Base-by-base conservation (phyloP, 2,329 filamentous ascomycete genomes). In the Colletotrichum sp. region DNA sequence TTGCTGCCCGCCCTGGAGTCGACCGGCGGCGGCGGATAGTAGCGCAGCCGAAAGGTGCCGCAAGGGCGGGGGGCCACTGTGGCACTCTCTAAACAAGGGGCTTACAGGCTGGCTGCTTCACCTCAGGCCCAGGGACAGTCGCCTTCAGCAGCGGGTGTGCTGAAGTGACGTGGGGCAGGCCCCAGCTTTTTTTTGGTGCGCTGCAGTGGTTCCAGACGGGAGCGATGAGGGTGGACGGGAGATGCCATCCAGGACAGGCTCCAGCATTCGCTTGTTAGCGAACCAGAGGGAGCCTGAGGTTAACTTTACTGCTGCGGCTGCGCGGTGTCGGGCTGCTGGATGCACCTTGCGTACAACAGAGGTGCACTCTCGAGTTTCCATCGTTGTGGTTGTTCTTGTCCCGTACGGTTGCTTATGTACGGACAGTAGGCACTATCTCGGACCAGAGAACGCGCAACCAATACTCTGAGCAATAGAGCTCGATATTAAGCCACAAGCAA, bases 41-140 rank as follows among this genome's bases (percentile, higher is more conserved):
- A 73, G 73, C 70, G 64, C 70, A 75, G 73, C 73, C 73, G 73
- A 68, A 56, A 30, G 73, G 39, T 73, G 73, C 64, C 70, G 70
- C 64, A 68, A 58, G 32, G 64, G 36, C 64, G 69, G 56, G 56
- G 61, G 69, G 25, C 30, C 69, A 58, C 69, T 72, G 52, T 72
- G 62, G 70, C 62, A 67, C 68, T 64, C 64, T 48, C 39, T 66
- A 58, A 75, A 72, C 73, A 75, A 64, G 73, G 58, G 73, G 71
- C 48, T 71, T 61, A 27, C 30, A 30, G 58, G 58, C 25, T 4
- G 30, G 15, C 55, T 58, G 55, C 55, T 58, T 27, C 55, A 27
- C 61, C 39, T 64, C 32, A 34, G 61, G 3, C 34, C 34, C 32
- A 25, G 61, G 34, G 61, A 34, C 61, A 32, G 22, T 6, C 32